phyloP scores from a whole-genome alignment of 805 yeast species.

The Saccharomycopsis oosterbeekiorum region DNA sequence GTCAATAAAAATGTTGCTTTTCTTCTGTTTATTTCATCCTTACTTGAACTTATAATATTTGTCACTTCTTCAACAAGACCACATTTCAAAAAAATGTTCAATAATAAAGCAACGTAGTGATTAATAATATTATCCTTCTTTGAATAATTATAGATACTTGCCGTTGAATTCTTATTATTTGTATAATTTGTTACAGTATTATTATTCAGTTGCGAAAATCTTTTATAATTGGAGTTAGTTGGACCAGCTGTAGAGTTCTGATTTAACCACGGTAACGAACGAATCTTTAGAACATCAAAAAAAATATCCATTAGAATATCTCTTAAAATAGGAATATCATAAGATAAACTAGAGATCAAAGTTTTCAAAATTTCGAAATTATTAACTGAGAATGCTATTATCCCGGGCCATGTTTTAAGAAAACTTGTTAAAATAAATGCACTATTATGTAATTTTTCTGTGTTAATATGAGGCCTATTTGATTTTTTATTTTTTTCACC shows the following conservation, averaged over 20 bases:
- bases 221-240: not conserved
- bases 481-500: not conserved
- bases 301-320: slow-evolving; percentile 62
- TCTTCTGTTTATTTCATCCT: slow-evolving; percentile 36
- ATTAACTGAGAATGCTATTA: slow-evolving; percentile 51
- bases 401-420: slow-evolving; percentile 69
- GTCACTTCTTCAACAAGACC: slow-evolving; percentile 42
- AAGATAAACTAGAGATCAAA: slow-evolving; percentile 51
- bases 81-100: slow-evolving; percentile 45
- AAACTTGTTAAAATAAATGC: slow-evolving; percentile 51
- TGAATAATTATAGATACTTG: slow-evolving; percentile 15
- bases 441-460: slow-evolving; percentile 48
- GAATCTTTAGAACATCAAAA: slow-evolving; percentile 54
- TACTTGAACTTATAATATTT: slow-evolving; percentile 31
- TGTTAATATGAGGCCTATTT: slow-evolving; percentile 29
- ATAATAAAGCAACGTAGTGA: slow-evolving; percentile 58
- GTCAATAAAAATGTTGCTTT: slow-evolving; percentile 59
- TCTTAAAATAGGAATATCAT: slow-evolving; percentile 46
- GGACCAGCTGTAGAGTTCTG: slow-evolving; percentile 9
- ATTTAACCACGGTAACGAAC: slow-evolving; percentile 43
- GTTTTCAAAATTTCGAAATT: slow-evolving; percentile 46
- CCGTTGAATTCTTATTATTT: not conserved
- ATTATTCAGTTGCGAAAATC: slow-evolving; percentile 5
- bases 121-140: slow-evolving; percentile 24
- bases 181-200: not conserved